phyloP scores from a whole-genome alignment of 2,329 filamentous ascomycete genomes.

The Clonostachys chloroleuca region DNA sequence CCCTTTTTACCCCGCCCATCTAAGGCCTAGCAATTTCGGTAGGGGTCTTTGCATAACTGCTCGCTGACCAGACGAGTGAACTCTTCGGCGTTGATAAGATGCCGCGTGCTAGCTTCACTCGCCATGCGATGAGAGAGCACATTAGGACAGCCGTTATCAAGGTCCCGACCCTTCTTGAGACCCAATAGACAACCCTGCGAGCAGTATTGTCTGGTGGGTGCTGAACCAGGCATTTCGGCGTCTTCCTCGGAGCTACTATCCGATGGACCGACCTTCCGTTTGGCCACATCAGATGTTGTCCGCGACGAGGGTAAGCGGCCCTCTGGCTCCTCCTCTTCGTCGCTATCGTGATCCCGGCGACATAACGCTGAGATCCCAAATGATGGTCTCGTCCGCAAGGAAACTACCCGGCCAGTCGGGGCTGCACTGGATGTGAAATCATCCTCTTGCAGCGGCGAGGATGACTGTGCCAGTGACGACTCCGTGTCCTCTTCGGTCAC shows the following conservation, averaged over 20 bases:
- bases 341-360: too few species aligned
- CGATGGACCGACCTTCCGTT: not conserved
- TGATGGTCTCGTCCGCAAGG: too few species aligned
- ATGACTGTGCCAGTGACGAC: not conserved
- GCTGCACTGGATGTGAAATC: not conserved
- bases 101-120: slow-evolving; percentile 9
- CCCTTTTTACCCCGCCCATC: slow-evolving; percentile 17
- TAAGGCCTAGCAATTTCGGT: slow-evolving; percentile 3
- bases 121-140: slow-evolving; percentile 11
- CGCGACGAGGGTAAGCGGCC: too few species aligned
- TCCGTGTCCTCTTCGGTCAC: not conserved
- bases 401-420: not conserved
- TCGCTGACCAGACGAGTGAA: not conserved
- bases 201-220: slow-evolving; percentile 1
- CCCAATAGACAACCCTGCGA: slow-evolving; percentile 6
- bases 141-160: slow-evolving; percentile 6
- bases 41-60: not conserved
- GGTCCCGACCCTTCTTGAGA: slow-evolving; percentile 7
- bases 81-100: not conserved
- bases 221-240: not conserved
- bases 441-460: not conserved
- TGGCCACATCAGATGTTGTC: too few species aligned
- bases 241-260: not conserved
- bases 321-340: too few species aligned
- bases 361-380: too few species aligned